Percentiles rank a stretch among this genome's conserved stretches.
phyloP scores from a whole-genome alignment of 805 yeast species.

The Lipomyces japonicus region DNA sequence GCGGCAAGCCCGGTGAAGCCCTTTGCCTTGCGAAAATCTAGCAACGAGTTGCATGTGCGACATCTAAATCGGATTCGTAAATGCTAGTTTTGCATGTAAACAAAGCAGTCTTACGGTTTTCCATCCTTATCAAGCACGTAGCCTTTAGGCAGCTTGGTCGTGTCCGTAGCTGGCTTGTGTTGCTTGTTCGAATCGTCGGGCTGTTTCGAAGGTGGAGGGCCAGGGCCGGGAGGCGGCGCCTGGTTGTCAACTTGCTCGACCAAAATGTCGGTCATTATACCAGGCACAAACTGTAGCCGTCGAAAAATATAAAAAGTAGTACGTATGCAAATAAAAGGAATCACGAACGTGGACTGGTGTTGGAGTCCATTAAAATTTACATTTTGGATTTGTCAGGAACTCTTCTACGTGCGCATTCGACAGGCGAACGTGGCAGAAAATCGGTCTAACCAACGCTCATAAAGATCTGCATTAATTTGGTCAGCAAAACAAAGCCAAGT shows the following conservation, averaged over 20 bases:
- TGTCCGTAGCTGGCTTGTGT: background rate
- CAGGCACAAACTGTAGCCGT: background rate
- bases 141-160: slow-evolving; percentile 21
- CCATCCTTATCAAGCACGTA: slow-evolving; percentile 76
- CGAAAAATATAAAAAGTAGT: background rate
- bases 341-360: too few relatives aligned
- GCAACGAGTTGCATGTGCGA: slow-evolving; percentile 78
- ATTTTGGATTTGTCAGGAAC: too few relatives aligned
- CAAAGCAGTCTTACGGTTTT: slow-evolving; percentile 65
- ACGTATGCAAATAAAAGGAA: too few relatives aligned
- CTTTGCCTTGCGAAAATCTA: slow-evolving; percentile 71
- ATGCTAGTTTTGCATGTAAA: background rate
- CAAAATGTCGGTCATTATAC: slow-evolving; percentile 17
- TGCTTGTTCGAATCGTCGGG: slow-evolving; percentile 3
- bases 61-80: slow-evolving; percentile 46
- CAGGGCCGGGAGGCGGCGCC: background rate
- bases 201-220: slow-evolving; percentile 9
- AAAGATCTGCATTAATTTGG: too few relatives aligned
- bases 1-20: slow-evolving; percentile 33
- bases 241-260: slow-evolving; percentile 20
- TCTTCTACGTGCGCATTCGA: too few relatives aligned
- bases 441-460: too few relatives aligned
- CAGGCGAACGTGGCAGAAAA: too few relatives aligned
- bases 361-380: too few relatives aligned
- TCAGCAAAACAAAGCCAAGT: too few relatives aligned